Evolutionary conservation across 164 flowering plant species (phyloP).

Genomic region (Sedum album): DNA sequence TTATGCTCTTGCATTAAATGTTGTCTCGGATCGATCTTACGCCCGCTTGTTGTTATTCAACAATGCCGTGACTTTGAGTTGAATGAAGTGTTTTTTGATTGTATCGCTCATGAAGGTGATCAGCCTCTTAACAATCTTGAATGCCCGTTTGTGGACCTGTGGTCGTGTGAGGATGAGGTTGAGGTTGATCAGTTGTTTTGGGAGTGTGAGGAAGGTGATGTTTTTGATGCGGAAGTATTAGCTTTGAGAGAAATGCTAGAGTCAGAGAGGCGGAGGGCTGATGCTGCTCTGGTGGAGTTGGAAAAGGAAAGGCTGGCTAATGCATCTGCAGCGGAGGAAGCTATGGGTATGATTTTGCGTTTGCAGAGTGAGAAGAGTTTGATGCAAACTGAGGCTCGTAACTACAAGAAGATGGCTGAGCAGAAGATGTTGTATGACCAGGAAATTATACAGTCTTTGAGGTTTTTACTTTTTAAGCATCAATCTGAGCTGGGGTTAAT

Average conservation of each 20-base stretch:
- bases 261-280: constrained; percentile 30
- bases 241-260: constrained; percentile 37
- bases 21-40: not conserved
- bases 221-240: constrained; percentile 27
- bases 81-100: not conserved
- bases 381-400: constrained; percentile 38
- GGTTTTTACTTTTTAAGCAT: constrained; percentile 33
- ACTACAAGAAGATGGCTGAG: constrained; percentile 39
- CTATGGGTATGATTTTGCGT: constrained; percentile 60
- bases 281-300: constrained; percentile 41
- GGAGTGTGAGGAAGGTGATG: constrained; percentile 25
- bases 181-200: not conserved
- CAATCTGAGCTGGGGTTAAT: constrained; percentile 33
- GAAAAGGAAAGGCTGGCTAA: constrained; percentile 71
- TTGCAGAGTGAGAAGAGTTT: constrained; percentile 62
- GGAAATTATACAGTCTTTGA: constrained; percentile 40
- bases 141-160: no score
- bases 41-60: not conserved
- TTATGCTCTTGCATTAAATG: constrained; percentile 11
- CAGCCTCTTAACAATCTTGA: no score
- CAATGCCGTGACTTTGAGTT: not conserved
- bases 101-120: not conserved
- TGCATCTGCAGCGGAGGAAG: constrained; percentile 61
- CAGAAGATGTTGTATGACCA: constrained; percentile 47
- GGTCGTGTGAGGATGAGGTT: not conserved